phyloP scores from a whole-genome alignment of 73 alveolate species.

The Paramecium caudatum region DNA sequence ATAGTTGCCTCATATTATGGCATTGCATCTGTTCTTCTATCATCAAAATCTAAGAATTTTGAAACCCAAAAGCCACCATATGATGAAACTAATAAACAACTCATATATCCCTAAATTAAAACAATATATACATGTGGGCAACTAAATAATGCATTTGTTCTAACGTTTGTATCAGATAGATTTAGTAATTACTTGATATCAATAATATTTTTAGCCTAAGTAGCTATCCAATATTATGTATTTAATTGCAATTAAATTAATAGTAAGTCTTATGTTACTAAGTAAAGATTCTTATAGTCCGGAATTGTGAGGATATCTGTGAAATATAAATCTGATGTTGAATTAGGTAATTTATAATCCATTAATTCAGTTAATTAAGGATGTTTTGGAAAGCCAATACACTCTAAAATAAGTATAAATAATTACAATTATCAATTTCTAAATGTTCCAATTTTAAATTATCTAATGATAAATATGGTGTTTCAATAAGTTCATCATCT shows the following conservation, averaged over 20 bases:
- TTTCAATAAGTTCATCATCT: not conserved
- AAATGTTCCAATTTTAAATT: conserved; percentile 18
- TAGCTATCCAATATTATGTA: conserved; percentile 4
- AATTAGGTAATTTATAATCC: not conserved
- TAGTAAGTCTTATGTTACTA: not conserved
- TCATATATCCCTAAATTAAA: not conserved
- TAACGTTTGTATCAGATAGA: not conserved
- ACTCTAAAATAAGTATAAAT: conserved; percentile 19
- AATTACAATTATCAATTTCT: conserved; percentile 9
- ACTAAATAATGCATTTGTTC: conserved; percentile 30
- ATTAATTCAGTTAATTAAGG: conserved; percentile 35
- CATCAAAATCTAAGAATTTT: conserved; percentile 2
- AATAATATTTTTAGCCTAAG: not conserved
- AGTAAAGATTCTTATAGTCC: not conserved
- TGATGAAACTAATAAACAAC: not conserved
- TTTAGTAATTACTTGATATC: not conserved
- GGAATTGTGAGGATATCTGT: conserved; percentile 10
- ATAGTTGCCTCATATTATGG: not conserved
- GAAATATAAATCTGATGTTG: not conserved
- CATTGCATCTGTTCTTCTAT: not conserved
- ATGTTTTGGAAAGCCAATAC: conserved; percentile 56
- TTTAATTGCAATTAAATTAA: not conserved
- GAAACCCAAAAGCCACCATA: conserved; percentile 47
- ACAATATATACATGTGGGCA: not conserved
- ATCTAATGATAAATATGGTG: conserved; percentile 54